Percentiles rank a stretch among this genome's conserved stretches.
Evolutionary conservation across 2,329 filamentous ascomycete genomes (phyloP).

Genomic region (Aspergillus calidoustus): DNA sequence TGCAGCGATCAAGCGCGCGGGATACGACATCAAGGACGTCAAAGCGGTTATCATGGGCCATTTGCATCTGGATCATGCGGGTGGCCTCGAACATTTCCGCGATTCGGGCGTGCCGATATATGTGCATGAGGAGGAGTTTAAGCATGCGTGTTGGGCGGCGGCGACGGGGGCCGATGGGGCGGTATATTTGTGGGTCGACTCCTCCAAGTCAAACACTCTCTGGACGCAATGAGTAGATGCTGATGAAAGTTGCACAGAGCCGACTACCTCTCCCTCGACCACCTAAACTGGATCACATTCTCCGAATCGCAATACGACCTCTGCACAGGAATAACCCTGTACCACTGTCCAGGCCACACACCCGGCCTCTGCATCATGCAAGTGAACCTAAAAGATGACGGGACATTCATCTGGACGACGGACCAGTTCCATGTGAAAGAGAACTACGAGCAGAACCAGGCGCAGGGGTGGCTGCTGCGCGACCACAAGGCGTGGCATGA

Average conservation of each 20-base stretch:
- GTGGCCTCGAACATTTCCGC: slow-evolving; percentile 52
- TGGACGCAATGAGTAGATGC: background rate
- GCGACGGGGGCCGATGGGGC: slow-evolving; percentile 48
- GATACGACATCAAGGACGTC: slow-evolving; percentile 52
- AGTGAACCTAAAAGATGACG: slow-evolving; percentile 40
- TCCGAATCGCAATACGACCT: slow-evolving; percentile 46
- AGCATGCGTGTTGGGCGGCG: slow-evolving; percentile 51
- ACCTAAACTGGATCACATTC: slow-evolving; percentile 51
- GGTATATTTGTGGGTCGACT: slow-evolving; percentile 37
- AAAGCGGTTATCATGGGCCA: slow-evolving; percentile 54
- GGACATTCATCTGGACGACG: slow-evolving; percentile 47
- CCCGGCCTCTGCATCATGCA: slow-evolving; percentile 43
- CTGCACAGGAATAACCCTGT: slow-evolving; percentile 44
- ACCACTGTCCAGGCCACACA: slow-evolving; percentile 44
- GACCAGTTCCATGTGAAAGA: slow-evolving; percentile 48
- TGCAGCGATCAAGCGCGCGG: slow-evolving; percentile 40
- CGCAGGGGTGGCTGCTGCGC: slow-evolving; percentile 44
- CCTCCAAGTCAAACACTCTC: no score
- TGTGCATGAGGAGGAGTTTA: slow-evolving; percentile 54
- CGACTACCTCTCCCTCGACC: slow-evolving; percentile 40
- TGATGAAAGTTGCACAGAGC: background rate
- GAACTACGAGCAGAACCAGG: slow-evolving; percentile 41
- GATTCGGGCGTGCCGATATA: slow-evolving; percentile 51
- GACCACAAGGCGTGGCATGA: slow-evolving; percentile 45
- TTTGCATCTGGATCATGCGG: slow-evolving; percentile 55